Evolutionary conservation across 257 asterid species (phyloP).

Genomic region (Lithospermum erythrorhizon): DNA sequence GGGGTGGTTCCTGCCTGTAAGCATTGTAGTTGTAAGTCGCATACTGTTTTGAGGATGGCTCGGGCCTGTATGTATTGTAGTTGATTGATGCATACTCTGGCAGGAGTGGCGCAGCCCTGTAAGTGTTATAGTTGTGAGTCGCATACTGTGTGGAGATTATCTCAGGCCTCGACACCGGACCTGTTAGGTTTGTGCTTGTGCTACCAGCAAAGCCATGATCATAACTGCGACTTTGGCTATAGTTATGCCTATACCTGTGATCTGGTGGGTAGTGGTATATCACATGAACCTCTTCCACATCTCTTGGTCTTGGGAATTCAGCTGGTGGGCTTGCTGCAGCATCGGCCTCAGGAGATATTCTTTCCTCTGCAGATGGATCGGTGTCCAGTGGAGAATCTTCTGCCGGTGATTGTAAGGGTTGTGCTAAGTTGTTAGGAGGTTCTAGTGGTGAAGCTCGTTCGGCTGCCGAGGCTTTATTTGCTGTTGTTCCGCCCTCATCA

Average conservation of each 20-base stretch:
- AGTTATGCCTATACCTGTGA: constrained; percentile 28
- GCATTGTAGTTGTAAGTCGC: not conserved
- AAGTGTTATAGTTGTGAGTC: not conserved
- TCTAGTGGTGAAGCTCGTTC: constrained; percentile 23
- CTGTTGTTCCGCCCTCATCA: constrained; percentile 19
- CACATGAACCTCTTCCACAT: constrained; percentile 58
- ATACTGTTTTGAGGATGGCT: constrained; percentile 11
- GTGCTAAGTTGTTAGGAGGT: constrained; percentile 26
- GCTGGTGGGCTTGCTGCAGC: constrained; percentile 17
- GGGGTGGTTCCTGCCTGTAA: constrained; percentile 1
- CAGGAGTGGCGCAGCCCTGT: not conserved
- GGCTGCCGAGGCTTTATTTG: constrained; percentile 23
- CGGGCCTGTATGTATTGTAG: constrained; percentile 20
- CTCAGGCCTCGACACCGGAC: constrained; percentile 15
- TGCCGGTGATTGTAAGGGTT: constrained; percentile 17
- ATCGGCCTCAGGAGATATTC: constrained; percentile 17
- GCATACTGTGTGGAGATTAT: constrained; percentile 17
- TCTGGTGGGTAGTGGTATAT: constrained; percentile 60
- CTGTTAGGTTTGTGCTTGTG: constrained; percentile 17
- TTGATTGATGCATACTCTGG: constrained; percentile 16
- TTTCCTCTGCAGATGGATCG: constrained; percentile 20
- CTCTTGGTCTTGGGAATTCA: constrained; percentile 31
- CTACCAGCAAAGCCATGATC: constrained; percentile 23
- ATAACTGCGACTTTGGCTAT: constrained; percentile 18
- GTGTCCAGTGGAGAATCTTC: constrained; percentile 32